Base-by-base conservation (phyloP, 352 stramenopile genomes). In the Globisporangium carolinianum region DNA sequence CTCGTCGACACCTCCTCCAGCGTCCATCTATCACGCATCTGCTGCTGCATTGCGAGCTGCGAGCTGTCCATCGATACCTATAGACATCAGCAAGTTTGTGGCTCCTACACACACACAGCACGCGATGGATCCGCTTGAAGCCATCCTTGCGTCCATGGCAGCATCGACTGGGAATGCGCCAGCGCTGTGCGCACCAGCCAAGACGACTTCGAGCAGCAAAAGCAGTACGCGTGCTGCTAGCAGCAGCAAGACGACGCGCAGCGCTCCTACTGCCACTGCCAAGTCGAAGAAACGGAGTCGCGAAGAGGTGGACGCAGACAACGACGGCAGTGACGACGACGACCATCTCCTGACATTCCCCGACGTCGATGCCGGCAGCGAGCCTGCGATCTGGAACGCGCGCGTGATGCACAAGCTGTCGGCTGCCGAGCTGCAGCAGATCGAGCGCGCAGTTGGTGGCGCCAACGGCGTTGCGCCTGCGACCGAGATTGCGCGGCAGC, bases 61-160 rank as follows among this genome's bases (percentile, higher is more conserved):
- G 24, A 32, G 24, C 24, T 32, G 24, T 32, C 1, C 24, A 32
- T 32, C 24, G 24, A 32, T 3, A 32, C 24, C 24, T 3, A 32
- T 32, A 32, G 24, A 32, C 24, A 32, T 32, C 24, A 32, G 24
- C 24, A 32, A 32, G 24, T 32, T 32, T 32, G 24, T 32, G 24
- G 3, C 24, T 32, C 24, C 24, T 32, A 32, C 24, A 32, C 2
- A 32, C 24, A 32, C 24, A 32, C 24, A 32, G 24, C 24, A 32
- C 24, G 24, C 24, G 24, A 67, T 62, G 60, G 79, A 90, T 60
- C 67, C 77, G 51, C 58, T 91, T 53, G 80, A 90, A 12, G 75
- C 77, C 48, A 91, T 94, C 64, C 66, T 94, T 52, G 82, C 76
- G 68, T 89, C 81, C 7, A 94, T 93, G 84, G 76, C 84, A 47